Conservation (phyloP, 192 early-diverging fungal genomes). For the Coemansia sp. region DNA sequence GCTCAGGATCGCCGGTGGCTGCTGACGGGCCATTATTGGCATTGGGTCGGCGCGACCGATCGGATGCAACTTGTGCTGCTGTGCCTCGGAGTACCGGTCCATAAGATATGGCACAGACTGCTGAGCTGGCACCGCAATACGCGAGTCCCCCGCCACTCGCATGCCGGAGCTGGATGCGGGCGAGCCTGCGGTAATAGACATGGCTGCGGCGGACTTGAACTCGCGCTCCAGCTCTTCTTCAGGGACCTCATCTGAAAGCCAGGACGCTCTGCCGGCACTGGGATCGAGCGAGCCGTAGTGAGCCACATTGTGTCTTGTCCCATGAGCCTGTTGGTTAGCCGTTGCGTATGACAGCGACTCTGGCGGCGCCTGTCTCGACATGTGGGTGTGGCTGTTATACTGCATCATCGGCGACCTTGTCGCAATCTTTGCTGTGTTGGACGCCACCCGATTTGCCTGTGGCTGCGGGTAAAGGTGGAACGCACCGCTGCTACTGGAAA, state of each 20-base stretch:
- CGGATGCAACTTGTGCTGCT: constrained; percentile 40
- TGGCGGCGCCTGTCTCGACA: neutral
- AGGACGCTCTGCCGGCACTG: constrained; percentile 18
- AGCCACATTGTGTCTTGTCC: neutral
- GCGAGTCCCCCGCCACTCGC: neutral
- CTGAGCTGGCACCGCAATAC: neutral
- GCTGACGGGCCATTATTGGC: constrained; percentile 17
- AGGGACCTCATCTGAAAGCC: constrained; percentile 49
- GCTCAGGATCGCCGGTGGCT: neutral
- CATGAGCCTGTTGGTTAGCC: constrained; percentile 1
- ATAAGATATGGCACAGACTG: constrained; percentile 7
- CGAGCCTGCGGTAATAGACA: neutral
- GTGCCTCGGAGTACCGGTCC: constrained; percentile 26
- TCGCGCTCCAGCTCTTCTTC: constrained; percentile 25
- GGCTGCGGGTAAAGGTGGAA: constrained; percentile 32
- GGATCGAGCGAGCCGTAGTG: constrained; percentile 13
- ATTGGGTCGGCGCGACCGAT: constrained; percentile 28
- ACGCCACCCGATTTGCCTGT: neutral
- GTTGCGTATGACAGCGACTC: neutral
- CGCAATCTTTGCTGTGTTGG: constrained; percentile 3
- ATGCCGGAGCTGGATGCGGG: neutral
- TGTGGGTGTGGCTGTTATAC: neutral
- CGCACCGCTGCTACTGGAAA: constrained; percentile 7
- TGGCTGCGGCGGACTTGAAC: neutral
- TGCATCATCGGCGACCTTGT: neutral